These are phyloP conservation scores for Tulasnella sp. DNA, from an alignment of 768 basidiomycete species.

Conservation along the genomic window DNA sequence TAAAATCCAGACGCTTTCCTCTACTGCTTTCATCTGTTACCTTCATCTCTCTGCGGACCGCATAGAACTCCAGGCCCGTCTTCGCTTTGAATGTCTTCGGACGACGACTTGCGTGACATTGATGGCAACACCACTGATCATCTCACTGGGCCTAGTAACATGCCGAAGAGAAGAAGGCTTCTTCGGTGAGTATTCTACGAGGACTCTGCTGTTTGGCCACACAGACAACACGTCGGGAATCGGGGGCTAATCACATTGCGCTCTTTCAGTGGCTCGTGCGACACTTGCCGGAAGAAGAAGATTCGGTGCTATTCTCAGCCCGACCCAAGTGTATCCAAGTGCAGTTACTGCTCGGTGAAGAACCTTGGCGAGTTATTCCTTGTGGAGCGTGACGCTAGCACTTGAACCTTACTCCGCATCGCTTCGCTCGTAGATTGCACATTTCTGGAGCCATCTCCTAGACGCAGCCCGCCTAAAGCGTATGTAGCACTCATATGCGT, in stretches of 20 bases:
- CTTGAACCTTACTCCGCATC: too few relatives aligned
- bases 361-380: conserved; percentile 63
- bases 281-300: conserved; percentile 75
- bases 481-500: conserved; percentile 22
- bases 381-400: too few relatives aligned
- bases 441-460: conserved; percentile 32
- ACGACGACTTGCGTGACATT: conserved; percentile 5
- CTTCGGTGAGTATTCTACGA: too few relatives aligned
- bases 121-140: neutral
- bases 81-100: conserved; percentile 10
- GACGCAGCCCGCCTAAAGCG: conserved; percentile 58
- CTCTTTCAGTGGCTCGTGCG: conserved; percentile 46
- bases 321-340: neutral
- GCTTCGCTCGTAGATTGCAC: conserved; percentile 39
- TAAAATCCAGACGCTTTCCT: too few relatives aligned
- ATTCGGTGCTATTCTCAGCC: conserved; percentile 32
- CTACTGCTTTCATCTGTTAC: too few relatives aligned
- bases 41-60: too few relatives aligned
- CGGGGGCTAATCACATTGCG: too few relatives aligned
- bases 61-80: too few relatives aligned
- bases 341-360: conserved; percentile 15
- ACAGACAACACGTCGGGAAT: too few relatives aligned
- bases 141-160: neutral
- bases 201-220: too few relatives aligned
- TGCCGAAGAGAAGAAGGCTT: conserved; percentile 1